Conservation (phyloP, 257 asterid species). For the Solanum sitiens region DNA sequence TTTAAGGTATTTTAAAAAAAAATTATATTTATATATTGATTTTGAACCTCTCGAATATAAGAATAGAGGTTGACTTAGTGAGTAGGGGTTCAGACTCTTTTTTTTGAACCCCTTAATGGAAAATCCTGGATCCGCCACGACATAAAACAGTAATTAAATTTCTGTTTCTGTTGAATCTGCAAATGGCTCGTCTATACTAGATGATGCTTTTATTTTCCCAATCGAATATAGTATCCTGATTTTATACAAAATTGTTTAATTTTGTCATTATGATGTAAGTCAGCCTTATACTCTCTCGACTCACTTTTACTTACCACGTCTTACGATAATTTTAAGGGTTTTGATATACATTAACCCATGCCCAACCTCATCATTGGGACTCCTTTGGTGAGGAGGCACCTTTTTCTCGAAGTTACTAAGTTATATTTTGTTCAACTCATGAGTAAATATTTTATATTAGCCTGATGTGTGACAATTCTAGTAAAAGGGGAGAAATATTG, state of each 20-base stretch:
- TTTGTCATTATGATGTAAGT: not conserved
- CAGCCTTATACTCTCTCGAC: not conserved
- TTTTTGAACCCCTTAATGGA: too few species aligned
- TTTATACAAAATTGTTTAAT: not conserved
- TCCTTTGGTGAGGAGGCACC: not conserved
- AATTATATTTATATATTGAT: too few species aligned
- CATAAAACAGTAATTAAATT: not conserved
- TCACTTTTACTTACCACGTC: not conserved
- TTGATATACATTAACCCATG: too few species aligned
- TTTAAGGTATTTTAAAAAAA: too few species aligned
- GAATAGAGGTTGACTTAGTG: too few species aligned
- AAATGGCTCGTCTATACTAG: not conserved
- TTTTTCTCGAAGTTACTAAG: not conserved
- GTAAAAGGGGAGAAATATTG: not conserved
- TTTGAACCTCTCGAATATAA: too few species aligned
- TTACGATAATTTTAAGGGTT: too few species aligned
- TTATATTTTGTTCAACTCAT: not conserved
- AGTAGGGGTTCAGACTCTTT: too few species aligned
- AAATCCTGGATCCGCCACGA: fast-evolving
- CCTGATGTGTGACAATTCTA: not conserved
- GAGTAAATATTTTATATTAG: not conserved
- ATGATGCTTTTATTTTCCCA: not conserved
- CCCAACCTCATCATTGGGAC: not conserved
- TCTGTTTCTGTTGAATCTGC: not conserved
- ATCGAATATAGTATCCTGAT: not conserved